Evolutionary conservation across 257 asterid genomes (phyloP).

Genomic region (Penstemon davidsonii): DNA sequence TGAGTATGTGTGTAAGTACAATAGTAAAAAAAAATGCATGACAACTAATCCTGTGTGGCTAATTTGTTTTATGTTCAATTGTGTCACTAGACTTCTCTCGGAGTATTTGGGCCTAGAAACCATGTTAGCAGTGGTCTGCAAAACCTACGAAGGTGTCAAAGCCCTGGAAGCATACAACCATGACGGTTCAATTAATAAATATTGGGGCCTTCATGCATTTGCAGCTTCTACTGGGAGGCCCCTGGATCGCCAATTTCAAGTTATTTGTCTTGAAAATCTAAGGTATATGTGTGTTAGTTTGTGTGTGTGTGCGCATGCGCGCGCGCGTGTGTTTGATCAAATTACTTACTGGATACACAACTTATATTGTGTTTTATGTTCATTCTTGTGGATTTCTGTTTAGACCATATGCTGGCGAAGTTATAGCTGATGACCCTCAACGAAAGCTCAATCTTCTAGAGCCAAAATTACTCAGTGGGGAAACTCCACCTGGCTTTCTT

Average conservation of each 20-base stretch:
- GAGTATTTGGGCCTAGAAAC: slow-evolving; percentile 74
- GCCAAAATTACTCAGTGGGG: slow-evolving; percentile 63
- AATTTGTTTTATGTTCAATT: slow-evolving; percentile 29
- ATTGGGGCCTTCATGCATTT: slow-evolving; percentile 59
- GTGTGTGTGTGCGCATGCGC: neutral
- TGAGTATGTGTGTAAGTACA: slow-evolving; percentile 16
- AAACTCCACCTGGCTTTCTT: slow-evolving; percentile 77
- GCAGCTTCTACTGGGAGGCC: slow-evolving; percentile 55
- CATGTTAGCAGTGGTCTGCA: slow-evolving; percentile 84
- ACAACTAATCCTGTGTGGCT: slow-evolving; percentile 26
- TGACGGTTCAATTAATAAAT: slow-evolving; percentile 52
- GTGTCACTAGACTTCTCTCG: slow-evolving; percentile 59
- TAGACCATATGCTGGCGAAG: slow-evolving; percentile 69
- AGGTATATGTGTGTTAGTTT: slow-evolving; percentile 40
- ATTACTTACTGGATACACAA: neutral
- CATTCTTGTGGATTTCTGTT: slow-evolving; percentile 28
- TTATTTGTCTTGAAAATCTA: slow-evolving; percentile 66
- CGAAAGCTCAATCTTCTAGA: slow-evolving; percentile 65
- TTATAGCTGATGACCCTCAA: slow-evolving; percentile 74
- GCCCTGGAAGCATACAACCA: slow-evolving; percentile 63
- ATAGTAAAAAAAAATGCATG: neutral
- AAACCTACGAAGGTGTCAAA: slow-evolving; percentile 52
- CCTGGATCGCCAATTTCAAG: slow-evolving; percentile 50
- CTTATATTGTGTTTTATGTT: slow-evolving; percentile 16
- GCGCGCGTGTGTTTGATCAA: slow-evolving; percentile 17